These are phyloP conservation scores for Panicum virgatum DNA, from an alignment of 202 grass and related monocot species.

Conservation along the genomic window DNA sequence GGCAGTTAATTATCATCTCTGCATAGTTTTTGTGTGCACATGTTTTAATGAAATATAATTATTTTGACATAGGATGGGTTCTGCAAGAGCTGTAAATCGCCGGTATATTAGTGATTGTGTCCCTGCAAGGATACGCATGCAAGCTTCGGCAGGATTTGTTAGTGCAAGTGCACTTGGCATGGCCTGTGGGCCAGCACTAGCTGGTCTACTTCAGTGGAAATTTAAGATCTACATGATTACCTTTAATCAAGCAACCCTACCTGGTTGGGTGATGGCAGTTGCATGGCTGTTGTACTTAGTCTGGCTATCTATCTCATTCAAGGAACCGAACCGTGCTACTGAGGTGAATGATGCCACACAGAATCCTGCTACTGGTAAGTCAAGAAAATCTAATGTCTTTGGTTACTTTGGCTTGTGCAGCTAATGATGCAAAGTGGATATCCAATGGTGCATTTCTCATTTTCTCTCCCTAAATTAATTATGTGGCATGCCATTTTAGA, in stretches of 20 bases:
- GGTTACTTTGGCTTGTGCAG: background rate
- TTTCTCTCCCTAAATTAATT: too few relatives aligned
- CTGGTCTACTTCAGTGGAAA: slow-evolving; percentile 91
- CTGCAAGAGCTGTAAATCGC: slow-evolving; percentile 92
- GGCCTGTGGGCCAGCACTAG: slow-evolving; percentile 93
- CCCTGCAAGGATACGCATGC: slow-evolving; percentile 83
- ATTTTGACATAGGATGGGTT: slow-evolving; percentile 72
- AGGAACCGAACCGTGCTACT: slow-evolving; percentile 68
- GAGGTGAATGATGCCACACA: slow-evolving; percentile 42
- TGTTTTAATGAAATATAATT: slow-evolving; percentile 30
- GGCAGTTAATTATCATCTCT: slow-evolving; percentile 10
- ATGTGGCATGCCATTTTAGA: too few relatives aligned
- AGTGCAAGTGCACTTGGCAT: slow-evolving; percentile 95
- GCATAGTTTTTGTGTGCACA: background rate
- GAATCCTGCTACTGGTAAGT: slow-evolving; percentile 53
- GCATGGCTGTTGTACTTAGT: slow-evolving; percentile 84
- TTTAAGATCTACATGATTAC: slow-evolving; percentile 87
- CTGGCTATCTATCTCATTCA: slow-evolving; percentile 77
- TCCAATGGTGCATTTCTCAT: too few relatives aligned
- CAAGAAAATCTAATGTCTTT: background rate
- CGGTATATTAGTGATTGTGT: slow-evolving; percentile 98
- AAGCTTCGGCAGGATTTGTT: slow-evolving; percentile 95
- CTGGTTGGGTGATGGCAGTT: slow-evolving; percentile 95
- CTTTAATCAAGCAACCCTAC: slow-evolving; percentile 79
- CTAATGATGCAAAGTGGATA: too few relatives aligned